Evolutionary conservation across 768 basidiomycete genomes (phyloP).

Genomic region (Favolaschia claudopus): DNA sequence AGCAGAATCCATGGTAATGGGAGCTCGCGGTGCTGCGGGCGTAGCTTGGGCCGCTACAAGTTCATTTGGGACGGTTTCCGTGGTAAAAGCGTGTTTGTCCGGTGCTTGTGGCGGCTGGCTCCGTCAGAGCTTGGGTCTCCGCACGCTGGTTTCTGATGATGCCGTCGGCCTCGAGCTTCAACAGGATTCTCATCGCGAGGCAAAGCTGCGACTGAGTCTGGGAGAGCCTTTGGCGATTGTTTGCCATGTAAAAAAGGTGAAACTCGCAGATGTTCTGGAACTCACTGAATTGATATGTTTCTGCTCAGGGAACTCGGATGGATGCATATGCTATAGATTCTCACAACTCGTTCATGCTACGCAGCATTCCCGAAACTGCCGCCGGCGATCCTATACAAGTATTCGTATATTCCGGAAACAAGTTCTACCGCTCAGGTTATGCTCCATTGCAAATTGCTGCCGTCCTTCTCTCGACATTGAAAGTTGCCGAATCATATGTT

Average conservation of each 20-base stretch:
- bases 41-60: slow-evolving; percentile 40
- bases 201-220: slow-evolving; percentile 11
- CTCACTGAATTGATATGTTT: too few relatives aligned
- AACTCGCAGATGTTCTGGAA: not conserved
- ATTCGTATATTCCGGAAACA: slow-evolving; percentile 24
- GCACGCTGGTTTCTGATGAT: slow-evolving; percentile 28
- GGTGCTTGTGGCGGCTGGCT: slow-evolving; percentile 37
- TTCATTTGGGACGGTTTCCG: slow-evolving; percentile 34
- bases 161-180: slow-evolving; percentile 35
- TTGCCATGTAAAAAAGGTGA: slow-evolving; percentile 3
- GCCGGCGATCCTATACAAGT: slow-evolving; percentile 19
- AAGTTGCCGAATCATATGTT: slow-evolving; percentile 29
- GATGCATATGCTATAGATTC: slow-evolving; percentile 37
- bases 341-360: slow-evolving; percentile 25
- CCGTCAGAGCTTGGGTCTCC: slow-evolving; percentile 35
- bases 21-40: slow-evolving; percentile 36
- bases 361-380: slow-evolving; percentile 24
- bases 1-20: slow-evolving; percentile 34
- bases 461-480: slow-evolving; percentile 21
- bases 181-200: slow-evolving; percentile 10
- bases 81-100: slow-evolving; percentile 34
- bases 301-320: slow-evolving; percentile 6
- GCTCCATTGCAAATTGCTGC: slow-evolving; percentile 9
- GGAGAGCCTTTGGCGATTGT: slow-evolving; percentile 23
- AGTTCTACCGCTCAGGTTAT: slow-evolving; percentile 14